Conservation (phyloP, 805 yeast genomes). For the Saccharomyces paradoxus region DNA sequence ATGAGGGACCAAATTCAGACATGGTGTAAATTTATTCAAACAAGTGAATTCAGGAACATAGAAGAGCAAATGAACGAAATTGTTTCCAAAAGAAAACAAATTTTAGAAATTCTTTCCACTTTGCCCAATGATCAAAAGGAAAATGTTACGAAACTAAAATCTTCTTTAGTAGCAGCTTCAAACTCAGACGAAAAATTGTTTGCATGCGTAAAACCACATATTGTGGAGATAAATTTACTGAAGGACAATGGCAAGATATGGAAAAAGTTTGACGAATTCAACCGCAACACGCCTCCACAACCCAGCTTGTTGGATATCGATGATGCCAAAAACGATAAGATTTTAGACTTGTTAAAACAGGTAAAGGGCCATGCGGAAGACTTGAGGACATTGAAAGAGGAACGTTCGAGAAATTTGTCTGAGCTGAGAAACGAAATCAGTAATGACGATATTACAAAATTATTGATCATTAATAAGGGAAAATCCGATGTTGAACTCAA, state of each 20-base stretch:
- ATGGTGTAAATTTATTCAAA: constrained; percentile 23
- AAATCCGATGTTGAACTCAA: constrained; percentile 50
- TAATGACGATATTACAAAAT: constrained; percentile 75
- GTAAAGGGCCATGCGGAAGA: constrained; percentile 54
- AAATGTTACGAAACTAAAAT: constrained; percentile 49
- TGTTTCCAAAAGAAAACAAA: constrained; percentile 29
- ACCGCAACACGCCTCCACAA: constrained; percentile 8
- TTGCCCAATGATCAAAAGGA: constrained; percentile 41
- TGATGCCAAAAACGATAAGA: constrained; percentile 33
- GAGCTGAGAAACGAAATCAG: constrained; percentile 66
- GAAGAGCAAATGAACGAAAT: constrained; percentile 32
- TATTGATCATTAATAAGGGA: constrained; percentile 57
- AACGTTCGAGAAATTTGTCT: constrained; percentile 50
- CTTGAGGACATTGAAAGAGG: constrained; percentile 53
- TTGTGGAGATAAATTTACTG: constrained; percentile 38
- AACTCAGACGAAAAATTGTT: constrained; percentile 49
- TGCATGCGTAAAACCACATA: constrained; percentile 37
- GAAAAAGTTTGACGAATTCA: constrained; percentile 31
- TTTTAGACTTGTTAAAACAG: constrained; percentile 35
- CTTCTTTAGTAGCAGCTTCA: constrained; percentile 53
- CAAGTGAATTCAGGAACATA: constrained; percentile 24
- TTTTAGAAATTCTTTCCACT: constrained; percentile 27
- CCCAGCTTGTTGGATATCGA: constrained; percentile 63
- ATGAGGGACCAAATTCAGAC: constrained; percentile 27
- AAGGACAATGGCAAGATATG: constrained; percentile 36